Conservation (phyloP, 352 stramenopile genomes). For the Phytophthora ramorum region DNA sequence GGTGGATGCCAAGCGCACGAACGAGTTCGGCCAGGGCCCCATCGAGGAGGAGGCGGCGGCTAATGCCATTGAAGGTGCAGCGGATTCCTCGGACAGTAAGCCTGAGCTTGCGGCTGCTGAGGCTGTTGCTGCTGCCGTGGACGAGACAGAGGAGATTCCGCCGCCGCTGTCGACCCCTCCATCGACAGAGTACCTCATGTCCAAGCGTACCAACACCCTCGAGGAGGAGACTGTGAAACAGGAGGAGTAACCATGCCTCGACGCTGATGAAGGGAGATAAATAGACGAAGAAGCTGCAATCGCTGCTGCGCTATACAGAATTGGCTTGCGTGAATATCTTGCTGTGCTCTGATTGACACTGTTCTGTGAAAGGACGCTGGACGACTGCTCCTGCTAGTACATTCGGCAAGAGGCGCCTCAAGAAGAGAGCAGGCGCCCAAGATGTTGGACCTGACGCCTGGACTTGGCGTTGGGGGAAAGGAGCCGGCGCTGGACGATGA, state of each 20-base stretch:
- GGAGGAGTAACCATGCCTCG: conserved; percentile 13
- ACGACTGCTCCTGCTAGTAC: not conserved
- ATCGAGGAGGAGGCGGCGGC: conserved; percentile 49
- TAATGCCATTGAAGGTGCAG: conserved; percentile 39
- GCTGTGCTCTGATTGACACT: not conserved
- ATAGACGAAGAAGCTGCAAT: conserved; percentile 18
- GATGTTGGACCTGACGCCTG: conserved; percentile 48
- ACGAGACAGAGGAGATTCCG: conserved; percentile 32
- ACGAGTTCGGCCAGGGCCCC: conserved; percentile 94
- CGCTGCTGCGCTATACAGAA: conserved; percentile 10
- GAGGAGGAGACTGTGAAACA: conserved; percentile 21
- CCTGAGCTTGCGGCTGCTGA: conserved; percentile 16
- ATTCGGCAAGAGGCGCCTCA: conserved; percentile 3
- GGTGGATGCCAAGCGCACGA: conserved; percentile 91
- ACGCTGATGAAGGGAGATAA: conserved; percentile 19
- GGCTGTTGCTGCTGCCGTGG: conserved; percentile 25
- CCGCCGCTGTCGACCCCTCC: conserved; percentile 27
- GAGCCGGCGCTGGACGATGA: conserved; percentile 67
- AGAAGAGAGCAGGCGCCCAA: conserved; percentile 4
- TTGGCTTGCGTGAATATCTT: conserved; percentile 4
- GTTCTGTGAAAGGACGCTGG: conserved; percentile 24
- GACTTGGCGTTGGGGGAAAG: conserved; percentile 47
- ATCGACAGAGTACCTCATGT: conserved; percentile 65
- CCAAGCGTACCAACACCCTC: conserved; percentile 56
- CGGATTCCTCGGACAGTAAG: conserved; percentile 6